Evolutionary conservation across 306 rosid species (phyloP).

Genomic region (Rosa lucieae): DNA sequence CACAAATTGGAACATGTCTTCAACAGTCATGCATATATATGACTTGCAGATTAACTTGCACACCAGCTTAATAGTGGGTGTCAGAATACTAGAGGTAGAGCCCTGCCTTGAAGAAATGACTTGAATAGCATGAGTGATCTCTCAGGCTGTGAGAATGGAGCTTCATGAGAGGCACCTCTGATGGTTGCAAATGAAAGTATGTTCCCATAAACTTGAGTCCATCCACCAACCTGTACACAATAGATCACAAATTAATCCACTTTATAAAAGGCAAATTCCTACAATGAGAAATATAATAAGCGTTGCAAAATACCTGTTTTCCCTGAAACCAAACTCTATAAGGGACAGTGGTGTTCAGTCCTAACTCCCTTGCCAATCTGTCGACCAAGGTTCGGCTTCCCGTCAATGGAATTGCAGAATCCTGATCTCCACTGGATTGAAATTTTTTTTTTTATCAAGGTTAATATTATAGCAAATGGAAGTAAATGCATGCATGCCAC

Average conservation of each 20-base stretch:
- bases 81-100: conserved; percentile 36
- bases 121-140: conserved; percentile 38
- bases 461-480: neutral
- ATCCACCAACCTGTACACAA: conserved; percentile 38
- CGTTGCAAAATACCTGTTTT: conserved; percentile 24
- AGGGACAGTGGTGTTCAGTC: conserved; percentile 30
- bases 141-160: conserved; percentile 42
- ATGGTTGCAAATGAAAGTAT: conserved; percentile 38
- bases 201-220: conserved; percentile 43
- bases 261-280: neutral
- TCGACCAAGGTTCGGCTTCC: conserved; percentile 29
- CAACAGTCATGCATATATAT: neutral
- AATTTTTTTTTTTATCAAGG: neutral
- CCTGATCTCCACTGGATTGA: conserved; percentile 32
- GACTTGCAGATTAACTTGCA: conserved; percentile 1
- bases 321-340: conserved; percentile 37
- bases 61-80: neutral
- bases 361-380: conserved; percentile 24
- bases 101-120: conserved; percentile 35
- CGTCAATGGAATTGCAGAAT: conserved; percentile 31
- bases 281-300: neutral
- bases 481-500: neutral
- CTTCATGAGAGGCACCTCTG: conserved; percentile 44
- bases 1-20: neutral
- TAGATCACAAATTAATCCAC: neutral